Evolutionary conservation across 148 eudicot genomes (phyloP).

Genomic region (Spergularia bocconei): DNA sequence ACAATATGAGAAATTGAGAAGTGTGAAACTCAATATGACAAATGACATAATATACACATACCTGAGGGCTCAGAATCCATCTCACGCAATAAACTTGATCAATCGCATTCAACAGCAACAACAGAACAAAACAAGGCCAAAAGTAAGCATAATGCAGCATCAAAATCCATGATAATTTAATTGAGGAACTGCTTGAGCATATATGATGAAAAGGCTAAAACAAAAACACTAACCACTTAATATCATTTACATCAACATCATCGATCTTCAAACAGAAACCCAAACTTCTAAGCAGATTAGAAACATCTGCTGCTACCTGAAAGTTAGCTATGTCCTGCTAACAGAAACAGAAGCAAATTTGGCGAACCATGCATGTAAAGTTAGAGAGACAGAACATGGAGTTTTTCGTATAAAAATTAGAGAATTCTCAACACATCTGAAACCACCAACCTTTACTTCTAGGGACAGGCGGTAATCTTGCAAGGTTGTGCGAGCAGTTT

Average conservation of each 20-base stretch:
- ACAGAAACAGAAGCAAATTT: not conserved
- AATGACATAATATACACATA: not conserved
- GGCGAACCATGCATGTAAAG: not conserved
- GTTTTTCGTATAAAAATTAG: not conserved
- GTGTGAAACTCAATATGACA: not conserved
- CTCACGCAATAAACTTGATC: not conserved
- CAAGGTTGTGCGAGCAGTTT: not conserved
- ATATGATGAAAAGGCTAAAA: not conserved
- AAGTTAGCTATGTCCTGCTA: not conserved
- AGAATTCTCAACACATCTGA: not conserved
- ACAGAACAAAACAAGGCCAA: not conserved
- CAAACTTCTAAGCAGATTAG: not conserved
- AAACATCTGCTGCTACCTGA: not conserved
- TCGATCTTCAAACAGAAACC: slow-evolving; percentile 1
- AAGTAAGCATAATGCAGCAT: not conserved
- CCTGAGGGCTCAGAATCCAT: not conserved
- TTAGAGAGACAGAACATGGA: too few species aligned
- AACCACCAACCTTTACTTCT: not conserved
- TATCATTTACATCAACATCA: slow-evolving; percentile 6
- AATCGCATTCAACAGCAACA: not conserved
- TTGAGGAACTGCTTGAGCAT: not conserved
- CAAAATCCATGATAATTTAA: not conserved
- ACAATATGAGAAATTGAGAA: not conserved
- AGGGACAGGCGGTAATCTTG: not conserved
- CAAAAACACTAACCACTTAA: not conserved